Evolutionary conservation across 305 asterid genomes (phyloP).

Genomic region (Fraxinus latifolia): DNA sequence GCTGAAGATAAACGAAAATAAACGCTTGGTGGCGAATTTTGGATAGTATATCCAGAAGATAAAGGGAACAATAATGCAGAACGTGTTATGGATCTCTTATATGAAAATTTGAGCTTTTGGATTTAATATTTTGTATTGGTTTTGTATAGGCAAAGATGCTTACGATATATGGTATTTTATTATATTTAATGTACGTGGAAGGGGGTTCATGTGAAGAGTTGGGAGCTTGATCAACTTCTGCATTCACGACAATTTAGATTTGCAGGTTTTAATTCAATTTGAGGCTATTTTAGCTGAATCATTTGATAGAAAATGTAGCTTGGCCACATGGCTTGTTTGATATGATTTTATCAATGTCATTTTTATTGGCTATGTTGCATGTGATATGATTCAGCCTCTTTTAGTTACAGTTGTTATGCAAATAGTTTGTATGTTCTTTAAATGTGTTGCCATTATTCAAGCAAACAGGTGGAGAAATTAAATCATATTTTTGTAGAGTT

Average conservation of each 20-base stretch:
- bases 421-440: neutral
- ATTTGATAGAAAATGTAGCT: neutral
- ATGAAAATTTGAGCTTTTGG: constrained; percentile 1
- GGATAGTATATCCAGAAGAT: constrained; percentile 10
- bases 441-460: neutral
- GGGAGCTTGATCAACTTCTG: constrained; percentile 10
- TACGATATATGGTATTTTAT: constrained; percentile 3
- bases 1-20: constrained; percentile 14
- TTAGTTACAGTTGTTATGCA: neutral
- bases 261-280: neutral
- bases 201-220: constrained; percentile 16
- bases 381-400: neutral
- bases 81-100: neutral
- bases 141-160: constrained; percentile 18
- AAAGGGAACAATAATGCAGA: constrained; percentile 1
- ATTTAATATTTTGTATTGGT: constrained; percentile 11
- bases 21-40: constrained; percentile 11
- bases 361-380: neutral
- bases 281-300: constrained; percentile 13
- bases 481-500: constrained; percentile 2
- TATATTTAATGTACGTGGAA: constrained; percentile 4
- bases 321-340: neutral
- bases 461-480: neutral
- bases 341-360: neutral
- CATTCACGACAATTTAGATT: constrained; percentile 4